phyloP scores from a whole-genome alignment of 345 rosid genomes.

The Durio zibethinus region DNA sequence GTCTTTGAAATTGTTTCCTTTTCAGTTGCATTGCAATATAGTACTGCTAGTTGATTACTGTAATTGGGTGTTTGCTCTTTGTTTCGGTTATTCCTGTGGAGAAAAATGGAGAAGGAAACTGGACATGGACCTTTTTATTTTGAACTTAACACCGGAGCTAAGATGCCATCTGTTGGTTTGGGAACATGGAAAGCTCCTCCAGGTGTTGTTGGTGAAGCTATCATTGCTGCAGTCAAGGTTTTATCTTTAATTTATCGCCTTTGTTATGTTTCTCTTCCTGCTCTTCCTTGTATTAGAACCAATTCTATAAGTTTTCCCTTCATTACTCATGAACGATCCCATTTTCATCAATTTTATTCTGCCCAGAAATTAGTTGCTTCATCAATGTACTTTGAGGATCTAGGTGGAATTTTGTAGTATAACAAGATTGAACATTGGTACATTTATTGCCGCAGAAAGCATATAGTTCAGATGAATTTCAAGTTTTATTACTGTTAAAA shows the following conservation, averaged over 20 bases:
- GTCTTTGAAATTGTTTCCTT: background rate
- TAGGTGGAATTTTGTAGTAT: background rate
- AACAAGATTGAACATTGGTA: background rate
- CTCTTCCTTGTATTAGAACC: background rate
- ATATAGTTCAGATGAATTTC: background rate
- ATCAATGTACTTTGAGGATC: no score
- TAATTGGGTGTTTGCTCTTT: background rate
- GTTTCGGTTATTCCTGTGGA: background rate
- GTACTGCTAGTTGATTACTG: background rate
- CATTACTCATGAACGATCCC: background rate
- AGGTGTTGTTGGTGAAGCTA: constrained; percentile 40
- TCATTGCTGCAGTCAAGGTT: constrained; percentile 47
- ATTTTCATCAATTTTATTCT: background rate
- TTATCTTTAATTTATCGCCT: background rate
- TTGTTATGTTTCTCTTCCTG: background rate
- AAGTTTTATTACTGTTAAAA: background rate
- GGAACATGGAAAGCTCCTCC: constrained; percentile 59
- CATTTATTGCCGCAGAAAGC: no score
- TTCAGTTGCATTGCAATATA: background rate
- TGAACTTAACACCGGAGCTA: constrained; percentile 49
- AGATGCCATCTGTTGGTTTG: constrained; percentile 48
- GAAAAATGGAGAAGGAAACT: constrained; percentile 28
- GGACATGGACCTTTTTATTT: constrained; percentile 28
- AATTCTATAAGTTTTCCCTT: background rate
- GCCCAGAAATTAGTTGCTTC: background rate